Conservation (phyloP, 495 filamentous ascomycete genomes). For the Pyrenula massariospora region DNA sequence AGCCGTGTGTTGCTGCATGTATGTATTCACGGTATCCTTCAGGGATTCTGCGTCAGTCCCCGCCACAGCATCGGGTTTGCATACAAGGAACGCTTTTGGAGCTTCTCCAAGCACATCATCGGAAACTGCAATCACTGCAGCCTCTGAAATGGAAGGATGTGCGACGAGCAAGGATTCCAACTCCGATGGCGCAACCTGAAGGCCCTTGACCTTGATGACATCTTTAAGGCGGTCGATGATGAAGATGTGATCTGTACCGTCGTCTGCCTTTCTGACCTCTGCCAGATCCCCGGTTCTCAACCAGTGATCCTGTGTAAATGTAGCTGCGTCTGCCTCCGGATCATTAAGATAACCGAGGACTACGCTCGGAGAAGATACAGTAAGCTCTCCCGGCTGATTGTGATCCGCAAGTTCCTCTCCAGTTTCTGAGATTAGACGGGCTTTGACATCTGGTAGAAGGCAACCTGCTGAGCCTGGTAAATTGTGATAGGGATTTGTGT, state of each 20-base stretch:
- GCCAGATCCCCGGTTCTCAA: constrained; percentile 79
- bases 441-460: too few relatives aligned
- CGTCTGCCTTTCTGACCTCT: constrained; percentile 44
- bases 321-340: constrained; percentile 58
- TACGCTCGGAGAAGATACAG: constrained; percentile 23
- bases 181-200: constrained; percentile 87
- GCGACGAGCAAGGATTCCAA: constrained; percentile 79
- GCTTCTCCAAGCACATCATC: constrained; percentile 68
- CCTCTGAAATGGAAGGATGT: constrained; percentile 70
- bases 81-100: constrained; percentile 81
- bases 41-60: constrained; percentile 47
- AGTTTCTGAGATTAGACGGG: too few relatives aligned
- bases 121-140: constrained; percentile 70
- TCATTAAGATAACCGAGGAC: constrained; percentile 70
- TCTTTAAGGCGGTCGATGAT: constrained; percentile 89
- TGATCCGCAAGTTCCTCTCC: too few relatives aligned
- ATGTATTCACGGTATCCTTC: constrained; percentile 52
- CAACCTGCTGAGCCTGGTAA: too few relatives aligned
- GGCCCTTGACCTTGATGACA: constrained; percentile 86
- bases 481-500: too few relatives aligned
- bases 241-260: constrained; percentile 63
- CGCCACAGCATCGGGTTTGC: constrained; percentile 46
- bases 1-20: constrained; percentile 75
- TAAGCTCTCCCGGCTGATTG: too few relatives aligned
- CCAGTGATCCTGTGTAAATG: constrained; percentile 67